Percentiles rank a stretch among this genome's conserved stretches.
These are phyloP conservation scores for Dipteronia dyeriana DNA, from an alignment of 345 rosid genomes.

Conservation along the genomic window DNA sequence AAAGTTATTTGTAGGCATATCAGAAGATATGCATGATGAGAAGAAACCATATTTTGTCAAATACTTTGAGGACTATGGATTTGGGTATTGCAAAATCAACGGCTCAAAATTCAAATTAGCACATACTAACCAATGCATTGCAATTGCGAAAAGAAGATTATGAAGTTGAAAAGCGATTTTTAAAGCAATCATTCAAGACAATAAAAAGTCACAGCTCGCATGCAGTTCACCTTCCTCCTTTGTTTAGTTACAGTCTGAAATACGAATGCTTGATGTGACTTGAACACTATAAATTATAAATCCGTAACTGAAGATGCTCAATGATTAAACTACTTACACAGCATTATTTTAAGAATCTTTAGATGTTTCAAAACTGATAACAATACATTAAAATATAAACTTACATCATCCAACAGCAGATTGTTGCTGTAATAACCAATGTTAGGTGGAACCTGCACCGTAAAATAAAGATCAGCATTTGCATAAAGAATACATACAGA, in stretches of 20 bases:
- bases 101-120: neutral
- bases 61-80: neutral
- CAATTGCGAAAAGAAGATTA: neutral
- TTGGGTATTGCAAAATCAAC: neutral
- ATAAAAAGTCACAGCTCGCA: neutral
- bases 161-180: neutral
- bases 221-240: neutral
- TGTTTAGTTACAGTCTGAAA: neutral
- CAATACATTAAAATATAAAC: conserved; percentile 29
- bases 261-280: neutral
- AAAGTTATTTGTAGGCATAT: neutral
- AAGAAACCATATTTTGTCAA: neutral
- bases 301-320: neutral
- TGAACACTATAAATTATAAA: neutral
- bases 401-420: conserved; percentile 99
- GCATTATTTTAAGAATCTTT: neutral
- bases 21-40: neutral
- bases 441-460: conserved; percentile 79
- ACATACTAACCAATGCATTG: neutral
- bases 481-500: conserved; percentile 4
- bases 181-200: neutral
- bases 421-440: conserved; percentile 87
- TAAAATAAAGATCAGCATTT: conserved; percentile 12
- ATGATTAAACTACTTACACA: neutral
- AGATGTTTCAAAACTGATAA: neutral